These are phyloP conservation scores for Boletus huronensis DNA, from an alignment of 768 basidiomycete species.

Conservation along the genomic window DNA sequence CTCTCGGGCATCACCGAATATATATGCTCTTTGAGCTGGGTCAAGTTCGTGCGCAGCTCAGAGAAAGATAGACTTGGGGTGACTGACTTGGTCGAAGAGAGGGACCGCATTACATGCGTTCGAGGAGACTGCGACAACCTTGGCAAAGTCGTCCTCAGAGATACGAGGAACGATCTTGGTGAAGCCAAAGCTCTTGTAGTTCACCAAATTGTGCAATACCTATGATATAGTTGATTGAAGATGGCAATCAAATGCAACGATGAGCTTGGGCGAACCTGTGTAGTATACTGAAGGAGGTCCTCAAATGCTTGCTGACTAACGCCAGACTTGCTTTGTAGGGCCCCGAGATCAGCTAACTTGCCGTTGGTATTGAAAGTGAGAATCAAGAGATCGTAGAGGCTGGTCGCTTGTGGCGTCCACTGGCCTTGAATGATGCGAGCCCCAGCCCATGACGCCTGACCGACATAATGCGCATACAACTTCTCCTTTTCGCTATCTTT, in stretches of 20 bases:
- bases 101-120: constrained; percentile 52
- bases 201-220: constrained; percentile 47
- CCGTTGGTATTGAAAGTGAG: constrained; percentile 61
- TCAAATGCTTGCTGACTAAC: constrained; percentile 63
- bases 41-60: constrained; percentile 2
- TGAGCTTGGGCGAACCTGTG: constrained; percentile 48
- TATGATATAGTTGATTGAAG: constrained; percentile 2
- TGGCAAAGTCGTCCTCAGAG: constrained; percentile 55
- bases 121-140: constrained; percentile 56
- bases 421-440: constrained; percentile 81
- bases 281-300: constrained; percentile 65
- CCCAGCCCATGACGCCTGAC: constrained; percentile 78
- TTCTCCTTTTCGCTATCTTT: constrained; percentile 64
- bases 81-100: constrained; percentile 61
- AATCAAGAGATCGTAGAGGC: constrained; percentile 70
- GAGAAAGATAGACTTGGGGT: neutral
- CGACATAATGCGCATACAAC: constrained; percentile 72
- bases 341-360: constrained; percentile 52
- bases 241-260: neutral
- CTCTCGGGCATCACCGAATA: constrained; percentile 64
- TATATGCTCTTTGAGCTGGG: constrained; percentile 69
- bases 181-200: constrained; percentile 81
- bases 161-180: constrained; percentile 83
- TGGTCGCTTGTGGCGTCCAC: constrained; percentile 70
- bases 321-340: constrained; percentile 51